Percentiles rank a stretch among this genome's conserved stretches.
These are phyloP conservation scores for Melanomma pulvis-pyrius DNA, from an alignment of 495 filamentous ascomycete genomes.

Conservation along the genomic window DNA sequence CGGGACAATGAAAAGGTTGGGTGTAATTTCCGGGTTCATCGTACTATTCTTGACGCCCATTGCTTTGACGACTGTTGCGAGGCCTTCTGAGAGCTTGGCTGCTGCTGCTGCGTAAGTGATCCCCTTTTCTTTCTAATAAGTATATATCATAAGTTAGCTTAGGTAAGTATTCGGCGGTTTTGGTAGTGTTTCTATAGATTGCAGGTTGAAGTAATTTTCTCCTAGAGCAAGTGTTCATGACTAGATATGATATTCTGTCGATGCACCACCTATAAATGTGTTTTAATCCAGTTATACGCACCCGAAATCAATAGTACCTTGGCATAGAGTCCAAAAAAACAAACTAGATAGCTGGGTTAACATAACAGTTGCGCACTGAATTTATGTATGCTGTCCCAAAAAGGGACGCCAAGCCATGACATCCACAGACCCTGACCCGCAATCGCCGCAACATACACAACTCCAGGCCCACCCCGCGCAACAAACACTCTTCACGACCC, in stretches of 20 bases:
- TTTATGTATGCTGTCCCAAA: background rate
- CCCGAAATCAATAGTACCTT: no score
- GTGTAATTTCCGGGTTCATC: slow-evolving; percentile 15
- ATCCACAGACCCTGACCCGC: background rate
- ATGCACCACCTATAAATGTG: no score
- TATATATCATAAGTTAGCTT: background rate
- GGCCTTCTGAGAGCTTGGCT: slow-evolving; percentile 10
- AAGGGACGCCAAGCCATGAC: background rate
- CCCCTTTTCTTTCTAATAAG: background rate
- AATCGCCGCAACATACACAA: background rate
- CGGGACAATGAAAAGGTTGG: slow-evolving; percentile 13
- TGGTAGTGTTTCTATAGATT: slow-evolving; percentile 25
- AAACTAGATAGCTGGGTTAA: no score
- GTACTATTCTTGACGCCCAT: slow-evolving; percentile 12
- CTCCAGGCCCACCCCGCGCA: background rate
- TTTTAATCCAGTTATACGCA: no score
- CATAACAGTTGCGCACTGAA: background rate
- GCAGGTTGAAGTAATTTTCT: background rate
- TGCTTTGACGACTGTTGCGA: slow-evolving; percentile 16
- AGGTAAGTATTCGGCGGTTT: slow-evolving; percentile 21
- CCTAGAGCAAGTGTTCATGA: no score
- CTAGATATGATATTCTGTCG: background rate
- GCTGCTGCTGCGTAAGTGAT: slow-evolving; percentile 16
- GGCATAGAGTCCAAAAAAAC: no score
- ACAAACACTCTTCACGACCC: background rate